Percentiles rank a stretch among this genome's conserved stretches.
These are phyloP conservation scores for Tulasnella sp. DNA, from an alignment of 768 basidiomycete genomes.

Conservation along the genomic window DNA sequence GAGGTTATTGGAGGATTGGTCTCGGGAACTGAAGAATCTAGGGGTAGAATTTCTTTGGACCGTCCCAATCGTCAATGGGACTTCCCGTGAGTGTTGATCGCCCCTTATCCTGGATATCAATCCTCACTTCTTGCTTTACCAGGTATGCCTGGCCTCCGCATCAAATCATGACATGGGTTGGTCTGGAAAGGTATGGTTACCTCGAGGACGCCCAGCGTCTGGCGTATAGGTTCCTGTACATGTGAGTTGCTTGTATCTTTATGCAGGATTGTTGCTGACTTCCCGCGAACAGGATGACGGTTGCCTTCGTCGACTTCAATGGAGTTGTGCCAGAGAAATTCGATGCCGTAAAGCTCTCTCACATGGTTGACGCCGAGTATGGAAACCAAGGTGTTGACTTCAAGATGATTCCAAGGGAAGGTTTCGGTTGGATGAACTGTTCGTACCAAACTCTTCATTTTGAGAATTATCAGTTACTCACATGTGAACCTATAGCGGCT, in stretches of 20 bases:
- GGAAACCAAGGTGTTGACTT: slow-evolving; percentile 95
- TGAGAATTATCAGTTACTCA: slow-evolving; percentile 6
- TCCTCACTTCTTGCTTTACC: slow-evolving; percentile 2
- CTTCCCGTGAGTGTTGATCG: slow-evolving; percentile 60
- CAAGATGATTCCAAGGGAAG: slow-evolving; percentile 92
- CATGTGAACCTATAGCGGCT: slow-evolving; percentile 42
- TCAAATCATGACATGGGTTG: slow-evolving; percentile 98
- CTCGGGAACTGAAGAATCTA: slow-evolving; percentile 90
- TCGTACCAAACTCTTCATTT: slow-evolving; percentile 22
- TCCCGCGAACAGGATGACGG: slow-evolving; percentile 58
- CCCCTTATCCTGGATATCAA: slow-evolving; percentile 18
- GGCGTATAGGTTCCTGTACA: slow-evolving; percentile 95
- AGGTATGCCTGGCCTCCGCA: slow-evolving; percentile 89
- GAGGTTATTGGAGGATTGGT: slow-evolving; percentile 92
- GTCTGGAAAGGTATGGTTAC: slow-evolving; percentile 90
- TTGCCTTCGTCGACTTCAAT: slow-evolving; percentile 91
- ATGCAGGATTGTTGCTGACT: not conserved
- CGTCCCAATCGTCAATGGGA: slow-evolving; percentile 99
- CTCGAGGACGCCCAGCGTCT: slow-evolving; percentile 84
- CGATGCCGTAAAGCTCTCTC: slow-evolving; percentile 89
- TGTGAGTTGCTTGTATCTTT: slow-evolving; percentile 37
- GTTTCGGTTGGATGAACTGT: slow-evolving; percentile 99
- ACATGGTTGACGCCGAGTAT: slow-evolving; percentile 95
- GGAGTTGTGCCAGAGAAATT: slow-evolving; percentile 99
- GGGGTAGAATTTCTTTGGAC: slow-evolving; percentile 90